Evolutionary conservation across 1,139 yeast genomes (phyloP), one percentile per base, ranked within the genome.

Genomic region (Scheffersomyces lignicola): DNA sequence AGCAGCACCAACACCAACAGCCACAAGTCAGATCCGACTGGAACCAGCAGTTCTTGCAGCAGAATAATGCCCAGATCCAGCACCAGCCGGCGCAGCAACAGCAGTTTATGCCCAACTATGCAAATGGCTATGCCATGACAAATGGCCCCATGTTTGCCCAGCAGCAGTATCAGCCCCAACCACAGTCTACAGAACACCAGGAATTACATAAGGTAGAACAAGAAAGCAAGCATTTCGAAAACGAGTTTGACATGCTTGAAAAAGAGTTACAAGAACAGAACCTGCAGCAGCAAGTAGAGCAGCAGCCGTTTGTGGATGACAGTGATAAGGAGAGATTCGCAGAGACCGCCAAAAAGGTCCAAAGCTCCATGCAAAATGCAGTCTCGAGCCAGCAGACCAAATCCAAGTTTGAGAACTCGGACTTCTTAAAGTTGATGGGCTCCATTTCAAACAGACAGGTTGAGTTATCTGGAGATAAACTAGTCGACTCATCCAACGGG

Each of bases 371-470:
- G 59, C 42, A 43, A 31, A 45, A 45, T 32, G 47, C 53, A 18
- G 11, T 6, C 8, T 26, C 29, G 16, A 15, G 7, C 11, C 44
- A 42, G 12, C 63, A 55, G 18, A 62, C 62, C 41, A 49, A 48
- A 10, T 47, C 49, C 12, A 70, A 69, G 48, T 58, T 70, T 39
- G 58, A 64, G 42, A 58, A 63, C 40, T 62, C 70, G 3, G 54
- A 60, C 31, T 70, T 70, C 40, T 52, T 70, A 35, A 66, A 69
- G 46, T 52, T 70, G 35, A 70, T 70, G 76, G 48, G 49, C 23
- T 58, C 62, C 10, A 68, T 70, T 11, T 61, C 69, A 6, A 57
- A 56, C 29, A 47, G 70, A 32, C 42, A 56, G 32, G 72, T 69
- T 18, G 75, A 67, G 45, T 46, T 70, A 14, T 64, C 64, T 14